phyloP scores from a whole-genome alignment of 2,329 filamentous ascomycete species.

The Bipolaris bicolor region DNA sequence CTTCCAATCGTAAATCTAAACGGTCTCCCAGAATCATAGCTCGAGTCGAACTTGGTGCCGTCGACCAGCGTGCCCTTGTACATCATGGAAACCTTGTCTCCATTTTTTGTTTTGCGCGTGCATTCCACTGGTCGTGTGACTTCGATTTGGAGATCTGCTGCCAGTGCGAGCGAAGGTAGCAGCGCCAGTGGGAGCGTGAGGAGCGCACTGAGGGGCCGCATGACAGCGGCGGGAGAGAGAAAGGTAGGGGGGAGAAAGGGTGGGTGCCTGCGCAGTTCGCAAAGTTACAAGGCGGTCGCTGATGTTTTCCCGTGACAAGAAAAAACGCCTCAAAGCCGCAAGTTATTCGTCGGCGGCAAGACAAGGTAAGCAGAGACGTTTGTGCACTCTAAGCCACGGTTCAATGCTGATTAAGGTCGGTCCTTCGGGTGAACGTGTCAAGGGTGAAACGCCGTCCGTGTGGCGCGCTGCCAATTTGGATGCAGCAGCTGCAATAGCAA shows the following conservation, averaged over 20 bases:
- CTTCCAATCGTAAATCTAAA: slow-evolving; percentile 79
- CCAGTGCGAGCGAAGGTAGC: slow-evolving; percentile 29
- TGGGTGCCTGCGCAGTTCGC: not conserved
- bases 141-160: slow-evolving; percentile 49
- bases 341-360: not conserved
- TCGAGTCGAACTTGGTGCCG: slow-evolving; percentile 83
- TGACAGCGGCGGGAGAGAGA: slow-evolving; percentile 21
- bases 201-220: slow-evolving; percentile 38
- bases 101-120: slow-evolving; percentile 52
- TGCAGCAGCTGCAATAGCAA: not conserved
- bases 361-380: not conserved
- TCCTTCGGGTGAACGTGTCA: slow-evolving; percentile 8
- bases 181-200: slow-evolving; percentile 31
- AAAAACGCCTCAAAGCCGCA: not conserved
- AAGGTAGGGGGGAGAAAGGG: not conserved
- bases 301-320: not conserved
- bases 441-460: slow-evolving; percentile 16
- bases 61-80: slow-evolving; percentile 61
- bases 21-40: slow-evolving; percentile 77
- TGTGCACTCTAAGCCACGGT: slow-evolving; percentile 11
- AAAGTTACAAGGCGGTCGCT: not conserved
- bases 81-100: slow-evolving; percentile 56
- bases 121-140: slow-evolving; percentile 52
- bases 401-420: slow-evolving; percentile 13
- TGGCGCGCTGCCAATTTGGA: not conserved